Evolutionary conservation across 495 filamentous ascomycete species (phyloP).

Genomic region (Antarctomyces pellizariae): DNA sequence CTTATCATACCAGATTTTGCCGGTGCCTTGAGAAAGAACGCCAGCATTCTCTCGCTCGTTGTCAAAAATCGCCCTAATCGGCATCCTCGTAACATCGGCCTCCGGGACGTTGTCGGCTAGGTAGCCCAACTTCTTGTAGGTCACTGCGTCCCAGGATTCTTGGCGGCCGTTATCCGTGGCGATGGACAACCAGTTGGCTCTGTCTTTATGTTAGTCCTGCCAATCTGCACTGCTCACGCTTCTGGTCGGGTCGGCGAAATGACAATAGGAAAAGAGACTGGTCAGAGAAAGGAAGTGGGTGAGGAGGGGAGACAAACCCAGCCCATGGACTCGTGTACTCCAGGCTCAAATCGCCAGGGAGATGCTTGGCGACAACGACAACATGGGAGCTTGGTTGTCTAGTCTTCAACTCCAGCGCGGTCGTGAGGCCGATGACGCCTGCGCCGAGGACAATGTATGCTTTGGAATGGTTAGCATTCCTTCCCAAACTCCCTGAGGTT

Average conservation of each 20-base stretch:
- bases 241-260: too few species aligned
- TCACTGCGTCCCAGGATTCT: constrained; percentile 16
- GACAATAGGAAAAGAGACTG: too few species aligned
- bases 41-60: constrained; percentile 9
- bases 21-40: constrained; percentile 10
- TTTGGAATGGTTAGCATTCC: too few species aligned
- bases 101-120: constrained; percentile 36
- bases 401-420: constrained; percentile 10
- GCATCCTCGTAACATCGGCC: constrained; percentile 32
- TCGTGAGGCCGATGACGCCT: constrained; percentile 13
- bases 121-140: constrained; percentile 15
- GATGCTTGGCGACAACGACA: constrained; percentile 12
- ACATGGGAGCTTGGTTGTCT: constrained; percentile 8
- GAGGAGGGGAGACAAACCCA: too few species aligned
- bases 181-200: constrained; percentile 12
- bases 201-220: too few species aligned
- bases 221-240: too few species aligned
- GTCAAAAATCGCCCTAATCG: constrained; percentile 12
- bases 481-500: too few species aligned
- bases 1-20: constrained; percentile 14
- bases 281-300: too few species aligned
- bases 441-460: too few species aligned
- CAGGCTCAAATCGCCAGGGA: constrained; percentile 13
- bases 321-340: constrained; percentile 14
- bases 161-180: constrained; percentile 13